Evolutionary conservation across 2,329 filamentous ascomycete species (phyloP).

Genomic region (Alternaria gansuensis): DNA sequence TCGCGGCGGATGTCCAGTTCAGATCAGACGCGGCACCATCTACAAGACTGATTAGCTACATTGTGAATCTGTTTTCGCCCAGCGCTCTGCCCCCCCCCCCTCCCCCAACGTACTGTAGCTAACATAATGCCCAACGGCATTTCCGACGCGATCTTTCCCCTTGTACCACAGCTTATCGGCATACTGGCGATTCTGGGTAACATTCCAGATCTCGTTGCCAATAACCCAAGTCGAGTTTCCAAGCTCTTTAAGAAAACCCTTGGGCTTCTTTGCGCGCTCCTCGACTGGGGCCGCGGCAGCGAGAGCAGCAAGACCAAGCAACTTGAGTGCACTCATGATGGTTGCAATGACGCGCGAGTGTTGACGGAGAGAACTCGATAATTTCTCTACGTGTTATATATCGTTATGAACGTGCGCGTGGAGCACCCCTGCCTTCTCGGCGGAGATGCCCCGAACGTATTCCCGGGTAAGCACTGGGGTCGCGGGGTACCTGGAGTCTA

Average conservation of each 20-base stretch:
- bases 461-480: conserved; percentile 23
- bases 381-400: conserved; percentile 7
- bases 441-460: conserved; percentile 27
- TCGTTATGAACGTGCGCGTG: background rate
- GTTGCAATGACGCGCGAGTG: background rate
- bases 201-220: conserved; percentile 56
- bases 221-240: conserved; percentile 51
- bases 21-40: conserved; percentile 60
- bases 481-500: conserved; percentile 18
- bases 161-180: conserved; percentile 56
- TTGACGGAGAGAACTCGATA: background rate
- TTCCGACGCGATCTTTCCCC: conserved; percentile 54
- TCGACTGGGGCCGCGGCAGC: conserved; percentile 33
- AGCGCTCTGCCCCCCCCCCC: background rate
- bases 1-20: conserved; percentile 58
- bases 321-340: conserved; percentile 30
- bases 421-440: conserved; percentile 22
- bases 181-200: conserved; percentile 52
- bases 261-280: conserved; percentile 33
- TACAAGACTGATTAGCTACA: conserved; percentile 31
- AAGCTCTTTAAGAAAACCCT: conserved; percentile 48
- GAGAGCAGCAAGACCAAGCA: conserved; percentile 31
- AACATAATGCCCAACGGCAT: conserved; percentile 57
- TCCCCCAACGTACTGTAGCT: conserved; percentile 55
- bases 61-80: background rate